Evolutionary conservation across 1,284 basidiomycete genomes (phyloP).

Genomic region (Inonotus obliquus): DNA sequence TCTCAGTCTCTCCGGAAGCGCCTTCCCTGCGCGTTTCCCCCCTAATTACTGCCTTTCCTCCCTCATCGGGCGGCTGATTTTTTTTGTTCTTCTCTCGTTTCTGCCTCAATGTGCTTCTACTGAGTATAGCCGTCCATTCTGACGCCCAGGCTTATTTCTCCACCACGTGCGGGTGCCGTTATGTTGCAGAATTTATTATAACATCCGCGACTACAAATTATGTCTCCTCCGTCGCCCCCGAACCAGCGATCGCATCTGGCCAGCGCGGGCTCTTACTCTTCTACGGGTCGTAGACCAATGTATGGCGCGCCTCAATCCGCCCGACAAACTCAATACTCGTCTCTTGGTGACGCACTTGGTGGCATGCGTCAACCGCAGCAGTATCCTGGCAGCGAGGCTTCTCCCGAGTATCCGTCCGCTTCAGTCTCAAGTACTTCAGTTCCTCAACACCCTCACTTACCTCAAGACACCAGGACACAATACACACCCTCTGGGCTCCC

Average conservation of each 20-base stretch:
- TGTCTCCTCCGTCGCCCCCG: conserved; percentile 14
- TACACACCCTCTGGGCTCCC: conserved; percentile 26
- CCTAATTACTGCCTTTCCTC: conserved; percentile 9
- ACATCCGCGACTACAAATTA: conserved; percentile 7
- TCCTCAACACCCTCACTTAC: conserved; percentile 32
- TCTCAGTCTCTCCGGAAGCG: not conserved
- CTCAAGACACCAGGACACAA: conserved; percentile 46
- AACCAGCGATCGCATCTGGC: conserved; percentile 5
- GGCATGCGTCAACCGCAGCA: conserved; percentile 13
- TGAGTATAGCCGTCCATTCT: not conserved
- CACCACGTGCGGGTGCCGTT: conserved; percentile 15
- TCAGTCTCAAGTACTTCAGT: conserved; percentile 21
- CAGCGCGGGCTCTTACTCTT: not conserved
- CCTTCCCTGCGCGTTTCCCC: not conserved
- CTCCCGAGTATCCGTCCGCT: conserved; percentile 22
- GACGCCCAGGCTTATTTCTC: conserved; percentile 3
- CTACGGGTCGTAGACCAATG: conserved; percentile 2
- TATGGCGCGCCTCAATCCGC: conserved; percentile 11
- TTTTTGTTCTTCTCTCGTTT: not conserved
- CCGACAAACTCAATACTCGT: conserved; percentile 17
- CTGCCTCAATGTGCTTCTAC: not conserved
- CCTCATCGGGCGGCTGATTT: not conserved
- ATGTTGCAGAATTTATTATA: conserved; percentile 12
- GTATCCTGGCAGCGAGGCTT: conserved; percentile 6
- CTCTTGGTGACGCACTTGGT: conserved; percentile 20